Evolutionary conservation across 2,329 filamentous ascomycete species (phyloP).

Genomic region (Aquanectria penicillioides): DNA sequence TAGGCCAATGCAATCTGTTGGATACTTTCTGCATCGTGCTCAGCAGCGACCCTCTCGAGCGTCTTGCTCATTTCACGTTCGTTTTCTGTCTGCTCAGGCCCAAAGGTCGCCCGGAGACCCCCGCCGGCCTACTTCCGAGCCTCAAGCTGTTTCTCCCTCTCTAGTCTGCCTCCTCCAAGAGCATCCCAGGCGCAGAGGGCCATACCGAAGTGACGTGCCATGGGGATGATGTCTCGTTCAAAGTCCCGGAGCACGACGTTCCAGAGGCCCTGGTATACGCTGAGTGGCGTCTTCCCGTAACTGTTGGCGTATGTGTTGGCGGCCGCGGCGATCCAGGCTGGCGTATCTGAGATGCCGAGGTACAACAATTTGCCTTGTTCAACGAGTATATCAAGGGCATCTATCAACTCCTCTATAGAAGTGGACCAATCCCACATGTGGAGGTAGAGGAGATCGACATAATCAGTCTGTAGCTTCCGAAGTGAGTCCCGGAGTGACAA

Average conservation of each 20-base stretch:
- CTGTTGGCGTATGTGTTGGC: conserved; percentile 39
- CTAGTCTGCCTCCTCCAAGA: conserved; percentile 52
- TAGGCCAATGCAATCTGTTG: conserved; percentile 68
- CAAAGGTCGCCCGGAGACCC: neutral
- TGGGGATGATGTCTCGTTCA: conserved; percentile 42
- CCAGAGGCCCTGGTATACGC: conserved; percentile 41
- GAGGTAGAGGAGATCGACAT: conserved; percentile 44
- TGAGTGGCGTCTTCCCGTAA: conserved; percentile 35
- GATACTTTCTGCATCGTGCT: conserved; percentile 64
- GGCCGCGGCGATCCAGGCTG: conserved; percentile 40
- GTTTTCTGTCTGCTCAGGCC: conserved; percentile 54
- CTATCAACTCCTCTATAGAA: conserved; percentile 39
- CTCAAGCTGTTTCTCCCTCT: conserved; percentile 40
- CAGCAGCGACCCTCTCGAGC: conserved; percentile 64
- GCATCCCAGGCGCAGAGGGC: conserved; percentile 63
- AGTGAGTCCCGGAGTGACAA: conserved; percentile 53
- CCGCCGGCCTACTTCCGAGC: neutral
- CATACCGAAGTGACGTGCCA: conserved; percentile 42
- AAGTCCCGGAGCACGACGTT: conserved; percentile 34
- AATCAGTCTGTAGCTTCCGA: conserved; percentile 50
- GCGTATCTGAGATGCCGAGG: conserved; percentile 41
- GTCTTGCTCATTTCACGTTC: conserved; percentile 64
- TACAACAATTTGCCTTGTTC: conserved; percentile 37
- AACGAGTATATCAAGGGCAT: conserved; percentile 37
- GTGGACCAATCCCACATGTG: conserved; percentile 41